Percentiles rank a stretch among this genome's conserved stretches.
These are phyloP conservation scores for Hemisphaericaspora xylofermentans DNA, from an alignment of 1,139 yeast genomes.

Conservation along the genomic window DNA sequence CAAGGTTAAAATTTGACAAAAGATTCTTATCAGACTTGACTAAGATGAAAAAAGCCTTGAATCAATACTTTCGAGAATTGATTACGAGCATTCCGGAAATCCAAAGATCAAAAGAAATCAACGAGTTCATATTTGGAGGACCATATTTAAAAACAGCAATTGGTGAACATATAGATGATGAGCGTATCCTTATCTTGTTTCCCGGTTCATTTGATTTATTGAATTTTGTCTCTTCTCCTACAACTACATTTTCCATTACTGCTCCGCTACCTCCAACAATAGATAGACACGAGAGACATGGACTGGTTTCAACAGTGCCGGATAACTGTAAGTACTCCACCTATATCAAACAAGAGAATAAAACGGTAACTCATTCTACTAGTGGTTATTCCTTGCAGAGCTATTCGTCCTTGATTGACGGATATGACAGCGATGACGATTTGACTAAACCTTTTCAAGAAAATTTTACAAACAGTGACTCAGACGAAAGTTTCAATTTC, in stretches of 20 bases:
- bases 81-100: slow-evolving; percentile 16
- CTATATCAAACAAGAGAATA: slow-evolving; percentile 14
- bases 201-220: slow-evolving; percentile 25
- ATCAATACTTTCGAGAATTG: slow-evolving; percentile 32
- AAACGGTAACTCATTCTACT: slow-evolving; percentile 7
- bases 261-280: slow-evolving; percentile 29
- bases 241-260: slow-evolving; percentile 25
- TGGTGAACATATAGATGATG: slow-evolving; percentile 9
- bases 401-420: slow-evolving; percentile 26
- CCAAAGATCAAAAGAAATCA: slow-evolving; percentile 18
- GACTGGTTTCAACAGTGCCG: not conserved
- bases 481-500: too few relatives aligned
- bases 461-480: too few relatives aligned
- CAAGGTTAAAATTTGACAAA: slow-evolving; percentile 16
- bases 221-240: slow-evolving; percentile 4
- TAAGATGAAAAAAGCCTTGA: slow-evolving; percentile 34
- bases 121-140: slow-evolving; percentile 17
- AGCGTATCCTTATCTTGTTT: slow-evolving; percentile 21
- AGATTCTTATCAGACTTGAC: slow-evolving; percentile 22
- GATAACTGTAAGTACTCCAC: slow-evolving; percentile 14
- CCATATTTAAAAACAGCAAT: slow-evolving; percentile 10
- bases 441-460: too few relatives aligned
- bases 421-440: slow-evolving; percentile 16
- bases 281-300: not conserved
- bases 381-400: slow-evolving; percentile 21